Conservation (phyloP, 352 stramenopile genomes). For the Blastocystis sp. region DNA sequence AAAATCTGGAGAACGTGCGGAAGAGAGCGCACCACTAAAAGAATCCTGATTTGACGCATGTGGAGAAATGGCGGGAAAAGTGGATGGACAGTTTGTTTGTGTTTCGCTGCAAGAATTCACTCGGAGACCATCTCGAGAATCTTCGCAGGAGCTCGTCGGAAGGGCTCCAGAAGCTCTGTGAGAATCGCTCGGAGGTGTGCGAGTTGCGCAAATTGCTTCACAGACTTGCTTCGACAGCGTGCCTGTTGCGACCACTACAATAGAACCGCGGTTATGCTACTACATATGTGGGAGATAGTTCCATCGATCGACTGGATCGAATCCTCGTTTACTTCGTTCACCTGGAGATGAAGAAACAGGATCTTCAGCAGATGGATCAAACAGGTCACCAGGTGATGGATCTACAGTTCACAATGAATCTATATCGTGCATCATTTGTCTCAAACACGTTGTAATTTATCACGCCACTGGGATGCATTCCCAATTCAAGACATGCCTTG, state of each 20-base stretch:
- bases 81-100: neutral
- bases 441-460: constrained; percentile 37
- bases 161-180: too few relatives aligned
- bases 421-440: neutral
- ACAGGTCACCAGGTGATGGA: constrained; percentile 19
- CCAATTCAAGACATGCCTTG: constrained; percentile 16
- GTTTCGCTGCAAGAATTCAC: neutral
- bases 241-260: constrained; percentile 42
- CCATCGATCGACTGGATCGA: neutral
- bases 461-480: constrained; percentile 24
- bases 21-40: too few relatives aligned
- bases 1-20: too few relatives aligned
- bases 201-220: neutral
- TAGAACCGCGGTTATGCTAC: neutral
- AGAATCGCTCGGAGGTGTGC: neutral
- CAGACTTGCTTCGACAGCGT: neutral
- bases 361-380: constrained; percentile 40
- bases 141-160: too few relatives aligned
- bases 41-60: neutral
- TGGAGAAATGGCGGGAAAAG: neutral
- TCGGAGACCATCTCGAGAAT: neutral
- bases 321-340: neutral
- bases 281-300: constrained; percentile 10
- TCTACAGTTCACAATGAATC: neutral
- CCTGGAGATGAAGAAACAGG: neutral